Conservation (phyloP, 352 stramenopile genomes). For the Globisporangium middletonii region DNA sequence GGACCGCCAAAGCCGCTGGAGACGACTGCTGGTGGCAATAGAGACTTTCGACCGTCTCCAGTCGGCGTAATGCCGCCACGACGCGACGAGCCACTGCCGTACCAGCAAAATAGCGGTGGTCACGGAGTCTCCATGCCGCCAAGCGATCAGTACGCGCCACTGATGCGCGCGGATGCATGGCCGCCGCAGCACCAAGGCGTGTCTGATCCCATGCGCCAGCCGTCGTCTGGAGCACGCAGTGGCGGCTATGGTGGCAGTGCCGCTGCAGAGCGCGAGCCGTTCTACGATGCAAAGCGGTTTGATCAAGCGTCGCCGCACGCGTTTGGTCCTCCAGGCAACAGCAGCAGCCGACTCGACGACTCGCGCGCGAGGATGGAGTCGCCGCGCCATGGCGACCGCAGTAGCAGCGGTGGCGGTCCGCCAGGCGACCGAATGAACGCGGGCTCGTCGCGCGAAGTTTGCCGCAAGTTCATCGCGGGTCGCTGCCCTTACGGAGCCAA, state of each 20-base stretch:
- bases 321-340: neutral
- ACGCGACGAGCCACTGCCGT: neutral
- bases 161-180: conserved; percentile 6
- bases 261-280: conserved; percentile 9
- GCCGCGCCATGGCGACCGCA: conserved; percentile 2
- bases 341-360: neutral
- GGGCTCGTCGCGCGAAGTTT: conserved; percentile 51
- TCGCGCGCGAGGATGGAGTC: neutral
- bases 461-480: conserved; percentile 64
- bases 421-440: conserved; percentile 23
- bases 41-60: conserved; percentile 35
- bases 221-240: conserved; percentile 1
- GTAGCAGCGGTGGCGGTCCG: neutral
- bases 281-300: conserved; percentile 13
- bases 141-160: neutral
- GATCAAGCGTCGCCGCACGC: neutral
- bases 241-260: neutral
- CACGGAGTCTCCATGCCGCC: conserved; percentile 1
- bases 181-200: neutral
- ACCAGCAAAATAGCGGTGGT: neutral
- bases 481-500: conserved; percentile 73
- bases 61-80: conserved; percentile 35
- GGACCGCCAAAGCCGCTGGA: conserved; percentile 34
- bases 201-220: conserved; percentile 2
- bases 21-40: conserved; percentile 12